Evolutionary conservation across 148 eudicot species (phyloP), one percentile per base, ranked within the genome.

Genomic region (Pharnaceum exiguum): DNA sequence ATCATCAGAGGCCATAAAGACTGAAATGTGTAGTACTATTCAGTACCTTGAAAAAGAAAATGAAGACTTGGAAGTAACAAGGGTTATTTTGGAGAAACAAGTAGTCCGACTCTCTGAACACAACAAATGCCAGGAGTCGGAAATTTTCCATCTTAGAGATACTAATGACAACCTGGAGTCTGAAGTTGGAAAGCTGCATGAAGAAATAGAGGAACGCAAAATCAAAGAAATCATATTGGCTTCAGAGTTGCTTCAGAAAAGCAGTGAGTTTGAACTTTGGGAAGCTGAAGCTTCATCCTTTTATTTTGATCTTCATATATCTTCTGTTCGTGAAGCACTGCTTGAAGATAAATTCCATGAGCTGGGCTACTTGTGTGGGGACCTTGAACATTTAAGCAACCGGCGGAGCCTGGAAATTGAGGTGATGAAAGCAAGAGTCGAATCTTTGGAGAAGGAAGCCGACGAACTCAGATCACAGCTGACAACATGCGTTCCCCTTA

Each of bases 261-360:
- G 75, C 71, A 69, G 76, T 49, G 99, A 85, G 64, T 85, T 71
- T 73, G 85, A 88, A 68, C 73, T 93, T 16, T 88, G 95, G 89
- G 99, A 93, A 46, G 81, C 86, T 46, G 96, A 93, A 62, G 99
- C 99, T 19, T 53, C 90, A n/a, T 65, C 87, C 8, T 93, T 93
- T 61, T 80, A 78, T 63, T 93, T 93, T 53, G 96, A 93, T 79
- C 89, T 93, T 69, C 99, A 93, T 64, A 71, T 81, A 28, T 93
- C 99, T 22, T 69, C 77, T 28, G 50, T 83, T 23, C 74, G 81
- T 18, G 96, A 89, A 61, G 82, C 77, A 61, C 60, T 93, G 24
- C 71, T 73, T 59, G 75, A 89, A 59, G 69, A 80, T 50, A 89
- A 93, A 75, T 80, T 86, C 59, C 71, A 79, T 46, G 95, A 93